These are phyloP conservation scores for Juncus effusus DNA, from an alignment of 176 grass and related monocot species.

Conservation along the genomic window DNA sequence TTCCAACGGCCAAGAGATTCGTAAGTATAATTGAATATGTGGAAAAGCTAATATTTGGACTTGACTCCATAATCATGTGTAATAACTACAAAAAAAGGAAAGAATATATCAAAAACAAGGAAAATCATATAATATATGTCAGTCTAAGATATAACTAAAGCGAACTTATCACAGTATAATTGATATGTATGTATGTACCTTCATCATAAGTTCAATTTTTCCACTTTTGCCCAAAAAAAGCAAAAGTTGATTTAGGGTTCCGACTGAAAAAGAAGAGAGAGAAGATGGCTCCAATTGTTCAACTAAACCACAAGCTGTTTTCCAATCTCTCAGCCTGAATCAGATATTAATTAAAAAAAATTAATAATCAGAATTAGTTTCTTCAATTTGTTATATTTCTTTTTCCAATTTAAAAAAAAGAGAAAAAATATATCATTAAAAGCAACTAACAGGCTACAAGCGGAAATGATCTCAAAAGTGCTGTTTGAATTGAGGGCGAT, in stretches of 20 bases:
- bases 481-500: constrained; percentile 74
- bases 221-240: constrained; percentile 91
- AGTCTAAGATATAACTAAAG: neutral
- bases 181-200: constrained; percentile 41
- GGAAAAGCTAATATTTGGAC: constrained; percentile 46
- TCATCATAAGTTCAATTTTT: constrained; percentile 88
- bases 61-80: constrained; percentile 57
- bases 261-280: constrained; percentile 60
- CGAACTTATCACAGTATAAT: neutral
- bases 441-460: constrained; percentile 47
- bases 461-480: constrained; percentile 70
- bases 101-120: constrained; percentile 20
- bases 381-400: too few relatives aligned
- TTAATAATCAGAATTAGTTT: too few relatives aligned
- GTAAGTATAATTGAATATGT: constrained; percentile 72
- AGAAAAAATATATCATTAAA: constrained; percentile 22
- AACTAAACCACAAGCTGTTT: constrained; percentile 58
- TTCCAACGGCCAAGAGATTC: constrained; percentile 77
- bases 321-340: constrained; percentile 79
- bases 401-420: too few relatives aligned
- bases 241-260: constrained; percentile 78
- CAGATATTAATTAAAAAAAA: constrained; percentile 4
- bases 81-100: constrained; percentile 52
- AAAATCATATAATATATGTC: constrained; percentile 11
- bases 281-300: constrained; percentile 63